These are phyloP conservation scores for Lojkania enalia DNA, from an alignment of 2,329 filamentous ascomycete genomes.

Conservation along the genomic window DNA sequence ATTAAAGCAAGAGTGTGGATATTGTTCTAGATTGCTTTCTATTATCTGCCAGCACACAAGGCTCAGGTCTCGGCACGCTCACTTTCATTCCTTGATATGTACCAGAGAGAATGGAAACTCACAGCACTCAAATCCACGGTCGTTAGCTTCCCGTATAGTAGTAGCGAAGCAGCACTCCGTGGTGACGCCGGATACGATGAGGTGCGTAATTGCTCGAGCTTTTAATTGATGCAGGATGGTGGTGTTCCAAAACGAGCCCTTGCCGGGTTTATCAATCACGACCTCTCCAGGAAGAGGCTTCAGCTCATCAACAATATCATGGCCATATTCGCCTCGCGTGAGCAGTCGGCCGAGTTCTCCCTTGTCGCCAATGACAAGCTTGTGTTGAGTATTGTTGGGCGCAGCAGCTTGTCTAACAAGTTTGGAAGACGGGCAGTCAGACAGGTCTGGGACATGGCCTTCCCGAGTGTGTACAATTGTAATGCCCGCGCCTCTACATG, in stretches of 20 bases:
- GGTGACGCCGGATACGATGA: conserved; percentile 61
- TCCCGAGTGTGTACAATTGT: conserved; percentile 55
- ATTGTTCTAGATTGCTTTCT: no score
- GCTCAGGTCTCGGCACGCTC: no score
- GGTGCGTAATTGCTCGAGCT: conserved; percentile 60
- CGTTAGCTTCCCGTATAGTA: conserved; percentile 60
- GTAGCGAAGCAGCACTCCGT: conserved; percentile 63
- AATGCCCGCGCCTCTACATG: conserved; percentile 49
- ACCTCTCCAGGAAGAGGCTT: conserved; percentile 55
- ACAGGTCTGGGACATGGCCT: conserved; percentile 56
- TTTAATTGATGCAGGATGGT: conserved; percentile 57
- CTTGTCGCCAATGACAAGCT: conserved; percentile 55
- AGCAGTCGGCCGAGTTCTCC: conserved; percentile 59
- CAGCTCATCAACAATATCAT: conserved; percentile 60
- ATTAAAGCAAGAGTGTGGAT: no score
- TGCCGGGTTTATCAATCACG: conserved; percentile 62
- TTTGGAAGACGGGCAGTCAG: conserved; percentile 58
- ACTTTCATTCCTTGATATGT: no score
- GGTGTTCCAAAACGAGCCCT: conserved; percentile 63
- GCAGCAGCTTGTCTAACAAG: conserved; percentile 53
- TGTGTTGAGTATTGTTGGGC: conserved; percentile 50
- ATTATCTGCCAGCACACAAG: no score
- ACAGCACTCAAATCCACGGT: conserved; percentile 65
- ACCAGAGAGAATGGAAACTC: conserved; percentile 24
- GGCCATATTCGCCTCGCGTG: conserved; percentile 58